These are phyloP conservation scores for Suillus hirtellus DNA, from an alignment of 768 basidiomycete genomes.

Conservation along the genomic window DNA sequence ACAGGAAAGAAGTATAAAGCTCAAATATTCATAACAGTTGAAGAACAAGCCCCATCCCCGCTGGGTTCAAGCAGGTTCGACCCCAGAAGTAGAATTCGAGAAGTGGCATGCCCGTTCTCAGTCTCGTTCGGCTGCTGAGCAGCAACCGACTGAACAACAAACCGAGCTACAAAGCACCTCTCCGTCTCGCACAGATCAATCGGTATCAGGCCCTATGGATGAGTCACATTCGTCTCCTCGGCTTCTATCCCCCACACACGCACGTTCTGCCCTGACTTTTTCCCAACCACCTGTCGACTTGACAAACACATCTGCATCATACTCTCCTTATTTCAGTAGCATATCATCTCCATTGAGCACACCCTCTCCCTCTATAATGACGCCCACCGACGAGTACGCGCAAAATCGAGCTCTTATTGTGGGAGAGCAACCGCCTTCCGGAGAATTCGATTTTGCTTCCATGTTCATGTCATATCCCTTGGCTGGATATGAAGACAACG, in stretches of 20 bases:
- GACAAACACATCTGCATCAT: conserved; percentile 12
- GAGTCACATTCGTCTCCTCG: conserved; percentile 15
- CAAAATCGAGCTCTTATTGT: conserved; percentile 32
- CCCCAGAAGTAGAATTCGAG: conserved; percentile 27
- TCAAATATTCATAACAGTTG: conserved; percentile 39
- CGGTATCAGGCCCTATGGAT: conserved; percentile 6
- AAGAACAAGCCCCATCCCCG: conserved; percentile 75
- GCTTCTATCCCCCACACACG: conserved; percentile 30
- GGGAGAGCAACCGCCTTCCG: conserved; percentile 26
- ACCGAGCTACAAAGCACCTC: background rate
- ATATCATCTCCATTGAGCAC: conserved; percentile 28
- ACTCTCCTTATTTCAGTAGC: conserved; percentile 19
- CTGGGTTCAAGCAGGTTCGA: conserved; percentile 42
- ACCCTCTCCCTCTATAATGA: conserved; percentile 38
- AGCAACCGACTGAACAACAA: background rate
- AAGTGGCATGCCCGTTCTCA: conserved; percentile 24
- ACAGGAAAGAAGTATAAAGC: background rate
- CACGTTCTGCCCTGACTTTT: conserved; percentile 32
- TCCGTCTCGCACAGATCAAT: conserved; percentile 4
- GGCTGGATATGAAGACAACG: conserved; percentile 17
- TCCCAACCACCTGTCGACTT: conserved; percentile 26
- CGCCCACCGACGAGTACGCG: conserved; percentile 47
- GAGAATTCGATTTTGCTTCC: conserved; percentile 44
- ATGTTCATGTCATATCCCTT: conserved; percentile 40
- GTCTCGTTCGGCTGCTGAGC: conserved; percentile 21